Evolutionary conservation across 805 yeast genomes (phyloP), one percentile per base, ranked within the genome.

Genomic region (Starmerella powellii): DNA sequence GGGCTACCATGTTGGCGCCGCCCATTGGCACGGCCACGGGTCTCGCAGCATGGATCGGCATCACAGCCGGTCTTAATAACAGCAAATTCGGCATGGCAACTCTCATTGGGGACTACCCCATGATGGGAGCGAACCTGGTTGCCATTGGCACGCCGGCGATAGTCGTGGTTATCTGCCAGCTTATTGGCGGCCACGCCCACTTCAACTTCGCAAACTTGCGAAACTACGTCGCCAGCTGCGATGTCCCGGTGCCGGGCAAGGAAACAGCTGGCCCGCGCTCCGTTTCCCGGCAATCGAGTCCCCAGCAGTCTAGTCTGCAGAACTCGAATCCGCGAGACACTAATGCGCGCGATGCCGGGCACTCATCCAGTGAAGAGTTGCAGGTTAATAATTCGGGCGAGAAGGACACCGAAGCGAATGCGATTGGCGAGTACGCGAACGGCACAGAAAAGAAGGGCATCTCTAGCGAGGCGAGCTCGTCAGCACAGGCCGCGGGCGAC

Each of bases 91-190:
- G 64, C 75, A 53, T 71, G 73, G 58, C 66, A 56, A 44, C 72
- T 58, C 63, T 59, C 44, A 88, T 87, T 51, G 73, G 70, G 49
- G 93, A 86, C 60, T 72, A 82, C 57, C 80, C 95, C 31, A 87
- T 86, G 95, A 68, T 85, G 49, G 76, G 79, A 3, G 95, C 95
- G 47, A 86, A 85, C 60, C 76, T 84, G 37, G 86, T 84, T 39
- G 91, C 95, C 0, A 63, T 86, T 47, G 65, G 76, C 41, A 71
- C 86, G 2, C 94, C 95, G 6, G 55, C 72, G 15, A 60, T 85
- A 16, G 68, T 76, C 42, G 64, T 76, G 37, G 87, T 93, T 23
- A 56, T 78, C 10, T 63, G 84, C 41, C 80, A 91, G 0, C 65
- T 68, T 30, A 63, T 62, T 16, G 78, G 78, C 60, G 76, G 75